These are phyloP conservation scores for Gossypioides kirkii DNA, from an alignment of 345 rosid species.

Conservation along the genomic window DNA sequence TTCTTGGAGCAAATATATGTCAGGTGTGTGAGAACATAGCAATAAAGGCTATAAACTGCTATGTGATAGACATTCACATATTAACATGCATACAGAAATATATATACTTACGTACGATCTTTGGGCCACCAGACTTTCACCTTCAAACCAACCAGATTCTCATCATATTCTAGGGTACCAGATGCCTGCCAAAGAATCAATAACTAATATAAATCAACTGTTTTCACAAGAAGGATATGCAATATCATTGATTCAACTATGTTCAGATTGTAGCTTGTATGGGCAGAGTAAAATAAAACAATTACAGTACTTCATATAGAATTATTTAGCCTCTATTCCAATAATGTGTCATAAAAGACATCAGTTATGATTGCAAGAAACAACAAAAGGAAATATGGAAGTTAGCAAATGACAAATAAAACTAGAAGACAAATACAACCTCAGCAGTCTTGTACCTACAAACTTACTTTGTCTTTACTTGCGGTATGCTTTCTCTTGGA, in stretches of 20 bases:
- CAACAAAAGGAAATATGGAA: not conserved
- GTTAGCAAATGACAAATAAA: not conserved
- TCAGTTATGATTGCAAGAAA: not conserved
- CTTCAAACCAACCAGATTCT: slow-evolving; percentile 62
- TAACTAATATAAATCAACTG: slow-evolving; percentile 14
- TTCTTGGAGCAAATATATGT: not conserved
- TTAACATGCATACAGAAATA: not conserved
- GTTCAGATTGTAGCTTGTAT: not conserved
- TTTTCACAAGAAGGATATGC: slow-evolving; percentile 1
- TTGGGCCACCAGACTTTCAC: slow-evolving; percentile 92
- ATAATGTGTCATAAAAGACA: not conserved
- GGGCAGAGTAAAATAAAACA: not conserved
- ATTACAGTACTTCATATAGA: not conserved
- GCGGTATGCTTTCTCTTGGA: slow-evolving; percentile 54
- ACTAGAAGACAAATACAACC: not conserved
- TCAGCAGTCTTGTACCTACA: not conserved
- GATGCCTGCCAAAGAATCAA: slow-evolving; percentile 44
- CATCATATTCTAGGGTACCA: slow-evolving; percentile 38
- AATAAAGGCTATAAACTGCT: not conserved
- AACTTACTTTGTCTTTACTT: slow-evolving; percentile 42
- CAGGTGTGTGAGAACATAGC: not conserved
- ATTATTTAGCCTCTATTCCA: slow-evolving; percentile 7
- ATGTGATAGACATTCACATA: not conserved
- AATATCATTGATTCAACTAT: not conserved
- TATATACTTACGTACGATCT: slow-evolving; percentile 53